A percentile compares a stretch with the other conserved stretches of the same genome.
Evolutionary conservation across 768 basidiomycete species (phyloP).

Genomic region (Lactifluus pinguis): DNA sequence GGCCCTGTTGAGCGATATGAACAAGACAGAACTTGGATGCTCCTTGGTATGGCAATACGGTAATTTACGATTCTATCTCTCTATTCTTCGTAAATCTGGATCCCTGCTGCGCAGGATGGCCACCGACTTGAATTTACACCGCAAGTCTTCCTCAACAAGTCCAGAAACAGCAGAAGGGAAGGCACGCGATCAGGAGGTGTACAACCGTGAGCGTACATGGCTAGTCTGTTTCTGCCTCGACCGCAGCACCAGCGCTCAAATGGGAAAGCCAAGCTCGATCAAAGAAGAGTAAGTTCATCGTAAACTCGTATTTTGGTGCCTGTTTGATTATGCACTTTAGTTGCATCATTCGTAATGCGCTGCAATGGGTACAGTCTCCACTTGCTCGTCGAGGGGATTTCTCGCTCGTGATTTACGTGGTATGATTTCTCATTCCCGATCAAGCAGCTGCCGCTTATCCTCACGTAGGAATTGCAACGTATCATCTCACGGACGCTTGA

Average conservation of each 20-base stretch:
- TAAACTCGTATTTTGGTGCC: not conserved
- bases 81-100: not conserved
- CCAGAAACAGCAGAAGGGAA: constrained; percentile 72
- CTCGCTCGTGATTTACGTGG: constrained; percentile 68
- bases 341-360: constrained; percentile 78
- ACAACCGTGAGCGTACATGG: constrained; percentile 95
- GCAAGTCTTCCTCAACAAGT: constrained; percentile 57
- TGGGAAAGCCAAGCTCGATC: constrained; percentile 92
- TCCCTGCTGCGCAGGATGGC: constrained; percentile 59
- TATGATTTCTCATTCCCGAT: constrained; percentile 30
- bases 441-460: constrained; percentile 5
- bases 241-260: constrained; percentile 85
- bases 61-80: constrained; percentile 22
- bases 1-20: constrained; percentile 96
- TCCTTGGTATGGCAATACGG: constrained; percentile 82
- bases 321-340: constrained; percentile 30
- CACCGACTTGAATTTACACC: constrained; percentile 90
- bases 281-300: constrained; percentile 76
- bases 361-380: constrained; percentile 63
- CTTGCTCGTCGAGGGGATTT: constrained; percentile 56
- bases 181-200: constrained; percentile 73
- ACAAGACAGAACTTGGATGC: constrained; percentile 89
- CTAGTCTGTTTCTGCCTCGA: constrained; percentile 80
- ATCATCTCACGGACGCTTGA: constrained; percentile 85
- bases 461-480: constrained; percentile 69